phyloP scores from a whole-genome alignment of 352 stramenopile species.

The Phytophthora hybrid region DNA sequence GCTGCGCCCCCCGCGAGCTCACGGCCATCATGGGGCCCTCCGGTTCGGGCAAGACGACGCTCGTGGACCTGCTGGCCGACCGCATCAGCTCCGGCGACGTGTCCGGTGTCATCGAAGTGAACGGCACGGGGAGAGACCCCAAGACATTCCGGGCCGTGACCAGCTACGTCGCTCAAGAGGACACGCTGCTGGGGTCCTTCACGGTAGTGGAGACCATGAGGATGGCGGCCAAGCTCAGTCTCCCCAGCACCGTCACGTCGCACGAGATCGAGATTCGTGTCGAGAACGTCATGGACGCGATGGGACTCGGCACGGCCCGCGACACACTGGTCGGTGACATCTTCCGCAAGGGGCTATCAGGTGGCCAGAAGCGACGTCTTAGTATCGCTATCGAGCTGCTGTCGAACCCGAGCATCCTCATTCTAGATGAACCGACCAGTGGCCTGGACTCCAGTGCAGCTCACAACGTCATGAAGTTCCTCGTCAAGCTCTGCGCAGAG shows the following conservation, averaged over 20 bases:
- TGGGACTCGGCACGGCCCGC: slow-evolving; percentile 52
- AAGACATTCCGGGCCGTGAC: slow-evolving; percentile 55
- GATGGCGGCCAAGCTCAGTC: slow-evolving; percentile 68
- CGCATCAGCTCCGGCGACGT: slow-evolving; percentile 58
- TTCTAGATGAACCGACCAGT: slow-evolving; percentile 80
- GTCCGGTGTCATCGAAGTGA: slow-evolving; percentile 58
- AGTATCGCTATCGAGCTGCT: slow-evolving; percentile 85
- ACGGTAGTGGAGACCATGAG: slow-evolving; percentile 72
- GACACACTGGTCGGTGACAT: slow-evolving; percentile 78
- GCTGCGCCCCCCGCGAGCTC: slow-evolving; percentile 57
- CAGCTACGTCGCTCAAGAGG: slow-evolving; percentile 77
- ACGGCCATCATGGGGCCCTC: slow-evolving; percentile 76
- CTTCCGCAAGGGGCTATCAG: slow-evolving; percentile 78
- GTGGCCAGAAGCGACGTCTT: slow-evolving; percentile 83
- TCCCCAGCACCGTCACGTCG: slow-evolving; percentile 45
- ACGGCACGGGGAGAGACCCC: slow-evolving; percentile 43
- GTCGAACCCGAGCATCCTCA: slow-evolving; percentile 67
- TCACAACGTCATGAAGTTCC: slow-evolving; percentile 59
- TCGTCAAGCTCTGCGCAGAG: slow-evolving; percentile 43
- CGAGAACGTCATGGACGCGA: slow-evolving; percentile 58
- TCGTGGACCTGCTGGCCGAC: slow-evolving; percentile 72
- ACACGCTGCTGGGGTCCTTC: slow-evolving; percentile 71
- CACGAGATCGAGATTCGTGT: slow-evolving; percentile 47
- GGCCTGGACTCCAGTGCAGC: slow-evolving; percentile 59
- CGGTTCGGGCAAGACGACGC: slow-evolving; percentile 66